phyloP scores from a whole-genome alignment of 768 basidiomycete genomes.

The Serendipita vermifera region DNA sequence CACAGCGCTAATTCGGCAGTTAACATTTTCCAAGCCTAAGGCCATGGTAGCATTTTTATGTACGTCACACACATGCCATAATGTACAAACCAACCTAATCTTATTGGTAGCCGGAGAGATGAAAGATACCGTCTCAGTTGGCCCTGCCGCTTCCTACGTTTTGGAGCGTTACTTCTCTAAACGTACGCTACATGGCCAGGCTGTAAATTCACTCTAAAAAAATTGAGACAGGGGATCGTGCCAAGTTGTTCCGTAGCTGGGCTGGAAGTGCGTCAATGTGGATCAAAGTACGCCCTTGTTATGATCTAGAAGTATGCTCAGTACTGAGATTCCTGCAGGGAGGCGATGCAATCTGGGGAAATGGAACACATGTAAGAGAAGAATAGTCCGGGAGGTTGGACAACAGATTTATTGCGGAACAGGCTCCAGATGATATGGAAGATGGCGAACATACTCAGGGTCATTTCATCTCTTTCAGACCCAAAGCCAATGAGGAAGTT shows the following conservation, averaged over 20 bases:
- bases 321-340: conserved; percentile 36
- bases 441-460: conserved; percentile 46
- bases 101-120: conserved; percentile 97
- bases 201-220: conserved; percentile 76
- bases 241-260: conserved; percentile 86
- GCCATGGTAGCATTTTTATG: conserved; percentile 90
- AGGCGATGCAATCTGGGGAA: conserved; percentile 76
- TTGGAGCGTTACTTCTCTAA: conserved; percentile 14
- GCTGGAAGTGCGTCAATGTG: conserved; percentile 88
- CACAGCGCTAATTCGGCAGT: too few relatives aligned
- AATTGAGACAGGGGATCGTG: too few relatives aligned
- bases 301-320: not conserved
- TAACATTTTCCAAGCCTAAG: conserved; percentile 45
- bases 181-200: conserved; percentile 44
- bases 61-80: too few relatives aligned
- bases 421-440: conserved; percentile 34
- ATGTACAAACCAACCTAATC: too few relatives aligned
- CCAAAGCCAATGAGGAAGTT: conserved; percentile 13
- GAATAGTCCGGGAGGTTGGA: too few relatives aligned
- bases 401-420: too few relatives aligned
- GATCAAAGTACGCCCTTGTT: conserved; percentile 53
- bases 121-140: conserved; percentile 81
- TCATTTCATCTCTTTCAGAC: conserved; percentile 68
- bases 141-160: conserved; percentile 67
- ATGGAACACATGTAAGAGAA: conserved; percentile 53